phyloP scores from a whole-genome alignment of 306 rosid genomes.

The Phaseolus lunatus region DNA sequence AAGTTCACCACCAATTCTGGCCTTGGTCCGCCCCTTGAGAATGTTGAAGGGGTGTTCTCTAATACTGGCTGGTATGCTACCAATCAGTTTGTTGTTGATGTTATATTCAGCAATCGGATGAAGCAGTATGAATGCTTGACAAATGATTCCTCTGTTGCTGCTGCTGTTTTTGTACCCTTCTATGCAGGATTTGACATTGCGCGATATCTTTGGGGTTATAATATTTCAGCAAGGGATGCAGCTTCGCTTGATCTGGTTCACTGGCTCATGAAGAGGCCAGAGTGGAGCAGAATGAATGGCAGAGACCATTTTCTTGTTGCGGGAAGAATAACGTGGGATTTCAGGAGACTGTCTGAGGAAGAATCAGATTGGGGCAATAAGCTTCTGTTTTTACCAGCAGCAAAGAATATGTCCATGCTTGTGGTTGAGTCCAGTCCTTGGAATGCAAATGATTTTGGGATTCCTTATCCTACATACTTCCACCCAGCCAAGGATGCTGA shows the following conservation, averaged over 20 bases:
- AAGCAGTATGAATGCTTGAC: slow-evolving; percentile 96
- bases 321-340: slow-evolving; percentile 98
- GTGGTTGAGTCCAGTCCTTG: slow-evolving; percentile 99
- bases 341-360: slow-evolving; percentile 76
- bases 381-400: slow-evolving; percentile 92
- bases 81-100: slow-evolving; percentile 96
- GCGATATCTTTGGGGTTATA: slow-evolving; percentile 90
- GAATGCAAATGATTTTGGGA: slow-evolving; percentile 97
- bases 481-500: slow-evolving; percentile 96
- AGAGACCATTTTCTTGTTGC: slow-evolving; percentile 97
- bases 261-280: slow-evolving; percentile 96
- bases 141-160: slow-evolving; percentile 81
- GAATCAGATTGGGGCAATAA: slow-evolving; percentile 92
- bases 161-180: slow-evolving; percentile 93
- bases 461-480: slow-evolving; percentile 97
- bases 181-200: slow-evolving; percentile 98
- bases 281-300: slow-evolving; percentile 90
- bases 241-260: slow-evolving; percentile 88
- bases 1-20: slow-evolving; percentile 93
- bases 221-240: slow-evolving; percentile 81
- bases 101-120: slow-evolving; percentile 89
- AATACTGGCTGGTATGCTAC: slow-evolving; percentile 93
- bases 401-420: slow-evolving; percentile 98
- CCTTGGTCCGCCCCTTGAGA: slow-evolving; percentile 97
- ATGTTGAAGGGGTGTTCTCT: slow-evolving; percentile 89